phyloP scores from a whole-genome alignment of 2,329 filamentous ascomycete genomes.

The Thelonectria rubi region DNA sequence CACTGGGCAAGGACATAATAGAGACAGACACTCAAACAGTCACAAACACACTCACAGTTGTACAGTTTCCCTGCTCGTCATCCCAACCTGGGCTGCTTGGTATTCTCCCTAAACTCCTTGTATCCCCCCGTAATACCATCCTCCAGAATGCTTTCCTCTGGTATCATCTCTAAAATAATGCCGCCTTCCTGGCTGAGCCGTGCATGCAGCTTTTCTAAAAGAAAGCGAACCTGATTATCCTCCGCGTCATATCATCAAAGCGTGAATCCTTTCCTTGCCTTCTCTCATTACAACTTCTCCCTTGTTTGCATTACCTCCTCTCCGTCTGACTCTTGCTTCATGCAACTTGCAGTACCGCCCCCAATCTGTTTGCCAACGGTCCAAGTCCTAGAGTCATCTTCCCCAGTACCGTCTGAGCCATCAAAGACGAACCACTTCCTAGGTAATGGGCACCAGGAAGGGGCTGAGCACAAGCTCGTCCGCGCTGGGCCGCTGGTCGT shows the following conservation, averaged over 20 bases:
- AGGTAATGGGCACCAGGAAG: constrained; percentile 79
- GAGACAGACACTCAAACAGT: not conserved
- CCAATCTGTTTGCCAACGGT: not conserved
- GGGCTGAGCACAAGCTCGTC: constrained; percentile 87
- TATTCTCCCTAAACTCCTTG: constrained; percentile 35
- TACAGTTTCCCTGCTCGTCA: constrained; percentile 10
- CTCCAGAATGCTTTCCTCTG: constrained; percentile 23
- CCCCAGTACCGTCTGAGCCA: not conserved
- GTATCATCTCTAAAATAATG: constrained; percentile 40
- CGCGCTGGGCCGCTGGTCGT: constrained; percentile 89
- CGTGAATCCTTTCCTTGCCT: constrained; percentile 18
- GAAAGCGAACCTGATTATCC: constrained; percentile 39
- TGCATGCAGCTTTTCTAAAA: constrained; percentile 35
- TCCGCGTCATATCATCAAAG: constrained; percentile 35
- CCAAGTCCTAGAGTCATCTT: not conserved
- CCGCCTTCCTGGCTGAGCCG: constrained; percentile 22
- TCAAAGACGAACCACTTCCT: constrained; percentile 14
- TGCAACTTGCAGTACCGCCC: too few species aligned
- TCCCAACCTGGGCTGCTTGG: not conserved
- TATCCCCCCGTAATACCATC: constrained; percentile 27
- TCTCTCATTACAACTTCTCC: constrained; percentile 24
- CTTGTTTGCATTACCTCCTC: not conserved
- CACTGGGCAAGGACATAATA: not conserved
- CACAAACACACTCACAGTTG: not conserved
- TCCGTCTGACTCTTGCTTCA: constrained; percentile 1